Conservation (phyloP, 1,139 yeast genomes). For the Pichia sp. region DNA sequence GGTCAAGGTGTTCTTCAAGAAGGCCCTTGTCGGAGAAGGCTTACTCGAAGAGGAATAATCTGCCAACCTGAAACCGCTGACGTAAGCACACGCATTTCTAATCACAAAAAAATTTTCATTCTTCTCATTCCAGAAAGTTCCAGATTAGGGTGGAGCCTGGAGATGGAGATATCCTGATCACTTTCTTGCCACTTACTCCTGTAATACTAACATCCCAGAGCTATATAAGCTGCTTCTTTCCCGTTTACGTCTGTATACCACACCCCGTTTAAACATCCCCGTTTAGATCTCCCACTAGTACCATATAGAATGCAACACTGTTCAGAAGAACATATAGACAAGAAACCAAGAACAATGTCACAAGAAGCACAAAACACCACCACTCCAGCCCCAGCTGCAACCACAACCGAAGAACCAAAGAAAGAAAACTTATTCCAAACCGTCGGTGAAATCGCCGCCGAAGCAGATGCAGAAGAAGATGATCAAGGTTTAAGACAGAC, state of each 20-base stretch:
- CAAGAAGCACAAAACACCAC: conserved; percentile 14
- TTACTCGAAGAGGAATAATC: conserved; percentile 2
- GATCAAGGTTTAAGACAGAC: conserved; percentile 43
- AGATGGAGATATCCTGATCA: not conserved
- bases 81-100: not conserved
- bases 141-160: not conserved
- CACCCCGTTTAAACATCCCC: too few relatives aligned
- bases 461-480: conserved; percentile 16
- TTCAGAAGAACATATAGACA: conserved; percentile 17
- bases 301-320: conserved; percentile 3
- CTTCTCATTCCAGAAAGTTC: not conserved
- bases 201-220: not conserved
- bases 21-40: conserved; percentile 11
- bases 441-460: conserved; percentile 55
- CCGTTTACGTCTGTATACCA: too few relatives aligned
- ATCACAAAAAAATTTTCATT: not conserved
- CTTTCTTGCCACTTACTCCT: not conserved
- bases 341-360: conserved; percentile 27
- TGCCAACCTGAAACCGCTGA: not conserved
- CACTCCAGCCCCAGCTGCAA: conserved; percentile 7
- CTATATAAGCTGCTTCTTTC: too few relatives aligned
- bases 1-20: conserved; percentile 43
- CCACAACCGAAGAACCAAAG: conserved; percentile 15
- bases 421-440: conserved; percentile 48
- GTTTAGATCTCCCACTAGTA: too few relatives aligned